Base-by-base conservation (phyloP, 1,139 yeast species). In the Hyphopichia wangnamkhiaoensis region DNA sequence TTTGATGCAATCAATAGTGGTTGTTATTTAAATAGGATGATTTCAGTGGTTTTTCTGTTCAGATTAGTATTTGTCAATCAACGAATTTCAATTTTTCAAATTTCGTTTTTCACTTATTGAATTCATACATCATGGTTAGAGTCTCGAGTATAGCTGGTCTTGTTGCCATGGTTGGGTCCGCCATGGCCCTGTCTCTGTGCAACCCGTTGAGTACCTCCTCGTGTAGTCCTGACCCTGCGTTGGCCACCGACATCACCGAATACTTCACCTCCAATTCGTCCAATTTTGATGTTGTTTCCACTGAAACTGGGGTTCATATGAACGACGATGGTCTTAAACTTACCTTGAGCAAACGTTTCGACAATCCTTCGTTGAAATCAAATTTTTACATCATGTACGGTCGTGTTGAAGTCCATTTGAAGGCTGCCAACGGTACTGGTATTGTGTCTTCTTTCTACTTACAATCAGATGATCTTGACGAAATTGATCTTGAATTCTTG, bases 341-440 rank as follows among this genome's bases (percentile, higher is more conserved):
- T 49, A 71, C 82, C 1, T 63, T 88, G 39, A 61, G 70, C 1
- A 65, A 81, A 50, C 65, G 79, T 46, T 80, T 68, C 38, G 91
- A 85, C 53, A 81, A 84, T 52, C 95, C 95, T 10, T 74, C 88
- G 8, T 58, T 87, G 40, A 74, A 71, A 49, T 84, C 93, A 7
- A 74, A 79, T 44, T 85, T 84, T 54, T 85, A 85, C 60, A 79
- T 87, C 48, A 83, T 88, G 89, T 88, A 81, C 59, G 96, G 96
- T 33, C 76, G 80, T 47, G 76, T 86, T 21, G 91, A 84, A 53
- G 87, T 80, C 5, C 68, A 70, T 5, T 59, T 84, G 39, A 76
- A 81, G 53, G 83, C 90, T 20, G 89, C 91, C 2, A 67, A 73
- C 9, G 95, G 95, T 21, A 58, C 59, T 16, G 95, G 95, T 42